Percentiles rank a stretch among this genome's conserved stretches.
Evolutionary conservation across 352 stramenopile genomes (phyloP).

Genomic region (Globisporangium canariense): DNA sequence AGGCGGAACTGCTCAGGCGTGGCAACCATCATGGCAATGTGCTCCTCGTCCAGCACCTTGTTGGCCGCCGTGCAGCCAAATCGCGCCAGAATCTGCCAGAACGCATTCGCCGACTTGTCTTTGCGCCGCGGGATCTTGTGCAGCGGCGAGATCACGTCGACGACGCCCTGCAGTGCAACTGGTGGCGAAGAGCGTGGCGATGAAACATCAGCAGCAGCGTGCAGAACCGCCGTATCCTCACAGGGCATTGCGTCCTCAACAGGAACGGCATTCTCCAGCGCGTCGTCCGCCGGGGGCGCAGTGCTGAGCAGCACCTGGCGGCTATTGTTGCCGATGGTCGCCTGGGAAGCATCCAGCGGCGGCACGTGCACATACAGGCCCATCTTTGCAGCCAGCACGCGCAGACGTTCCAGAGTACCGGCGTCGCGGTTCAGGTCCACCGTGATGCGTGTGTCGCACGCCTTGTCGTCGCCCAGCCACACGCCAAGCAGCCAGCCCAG

Average conservation of each 20-base stretch:
- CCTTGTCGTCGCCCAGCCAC: conserved; percentile 7
- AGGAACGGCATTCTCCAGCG: conserved; percentile 5
- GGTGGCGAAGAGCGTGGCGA: conserved; percentile 5
- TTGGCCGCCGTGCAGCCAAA: conserved; percentile 8
- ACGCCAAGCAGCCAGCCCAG: conserved; percentile 10
- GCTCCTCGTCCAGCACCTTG: conserved; percentile 10
- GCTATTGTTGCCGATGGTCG: conserved; percentile 5
- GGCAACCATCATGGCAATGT: conserved; percentile 10
- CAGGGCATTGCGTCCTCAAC: conserved; percentile 3
- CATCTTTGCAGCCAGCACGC: conserved; percentile 10
- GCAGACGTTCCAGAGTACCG: conserved; percentile 10
- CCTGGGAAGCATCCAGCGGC: conserved; percentile 5
- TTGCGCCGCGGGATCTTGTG: background rate
- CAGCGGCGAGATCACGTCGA: background rate
- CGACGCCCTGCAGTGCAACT: conserved; percentile 4
- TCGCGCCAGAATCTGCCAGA: conserved; percentile 8
- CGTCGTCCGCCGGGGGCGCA: background rate
- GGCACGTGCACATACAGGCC: conserved; percentile 4
- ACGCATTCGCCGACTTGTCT: conserved; percentile 11
- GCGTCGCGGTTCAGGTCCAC: conserved; percentile 9
- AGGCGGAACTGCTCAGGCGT: conserved; percentile 9
- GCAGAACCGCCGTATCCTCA: conserved; percentile 2
- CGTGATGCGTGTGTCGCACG: conserved; percentile 9
- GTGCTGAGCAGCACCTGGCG: conserved; percentile 10
- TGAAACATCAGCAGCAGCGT: conserved; percentile 1